Conservation (phyloP, 208 protist species). For the Acanthamoeba castellanii region DNA sequence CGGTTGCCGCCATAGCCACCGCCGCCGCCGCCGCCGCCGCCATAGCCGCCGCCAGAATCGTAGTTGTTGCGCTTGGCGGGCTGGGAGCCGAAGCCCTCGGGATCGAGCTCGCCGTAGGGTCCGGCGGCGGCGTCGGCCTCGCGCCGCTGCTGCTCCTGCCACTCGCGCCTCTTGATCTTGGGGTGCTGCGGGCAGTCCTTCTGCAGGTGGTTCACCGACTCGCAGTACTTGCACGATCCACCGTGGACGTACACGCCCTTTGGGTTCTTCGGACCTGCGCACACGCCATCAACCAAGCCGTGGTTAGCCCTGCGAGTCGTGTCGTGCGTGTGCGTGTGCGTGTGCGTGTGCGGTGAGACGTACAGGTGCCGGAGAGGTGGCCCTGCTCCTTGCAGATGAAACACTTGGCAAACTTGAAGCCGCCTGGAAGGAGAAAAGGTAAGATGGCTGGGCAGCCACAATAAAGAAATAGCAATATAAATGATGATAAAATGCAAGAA, state of each 20-base stretch:
- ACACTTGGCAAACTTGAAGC: conserved; percentile 69
- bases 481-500: background rate
- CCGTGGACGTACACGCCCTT: conserved; percentile 63
- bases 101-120: conserved; percentile 17
- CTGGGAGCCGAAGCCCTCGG: background rate
- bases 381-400: conserved; percentile 70
- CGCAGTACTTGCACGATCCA: conserved; percentile 65
- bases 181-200: conserved; percentile 70
- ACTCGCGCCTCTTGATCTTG: conserved; percentile 22
- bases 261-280: conserved; percentile 37
- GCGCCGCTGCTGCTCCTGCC: background rate
- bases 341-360: background rate
- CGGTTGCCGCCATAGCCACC: background rate
- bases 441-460: background rate
- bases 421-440: background rate
- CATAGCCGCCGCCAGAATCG: background rate
- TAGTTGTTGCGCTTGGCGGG: background rate
- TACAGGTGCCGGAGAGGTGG: conserved; percentile 59
- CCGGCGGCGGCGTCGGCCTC: background rate
- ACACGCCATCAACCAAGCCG: background rate
- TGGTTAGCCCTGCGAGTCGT: background rate
- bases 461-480: background rate
- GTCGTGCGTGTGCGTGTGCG: too few species aligned
- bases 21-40: background rate
- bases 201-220: conserved; percentile 52